Evolutionary conservation across 768 basidiomycete species (phyloP).

Genomic region (Gyrodon lividus): DNA sequence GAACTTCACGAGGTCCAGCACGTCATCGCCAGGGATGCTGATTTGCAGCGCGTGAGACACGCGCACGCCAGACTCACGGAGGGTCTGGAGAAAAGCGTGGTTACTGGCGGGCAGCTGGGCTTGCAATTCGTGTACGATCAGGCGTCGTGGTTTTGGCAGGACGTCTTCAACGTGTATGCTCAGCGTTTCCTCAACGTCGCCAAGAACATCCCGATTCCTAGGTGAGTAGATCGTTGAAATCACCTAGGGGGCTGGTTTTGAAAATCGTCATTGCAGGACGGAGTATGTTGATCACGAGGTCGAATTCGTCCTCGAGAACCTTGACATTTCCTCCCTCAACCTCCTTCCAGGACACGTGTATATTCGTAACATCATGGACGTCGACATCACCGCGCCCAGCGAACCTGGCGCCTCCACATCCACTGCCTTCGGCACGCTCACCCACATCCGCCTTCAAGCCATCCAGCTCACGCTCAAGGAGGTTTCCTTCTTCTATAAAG

Average conservation of each 20-base stretch:
- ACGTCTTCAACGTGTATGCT: constrained; percentile 76
- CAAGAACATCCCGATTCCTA: constrained; percentile 67
- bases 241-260: not conserved
- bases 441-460: constrained; percentile 63
- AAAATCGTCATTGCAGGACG: constrained; percentile 41
- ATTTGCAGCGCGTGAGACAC: constrained; percentile 44
- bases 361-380: constrained; percentile 68
- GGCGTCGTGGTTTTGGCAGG: constrained; percentile 77
- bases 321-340: constrained; percentile 65
- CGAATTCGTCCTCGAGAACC: constrained; percentile 74
- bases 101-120: constrained; percentile 38
- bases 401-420: constrained; percentile 33
- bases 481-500: constrained; percentile 73
- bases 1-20: constrained; percentile 46
- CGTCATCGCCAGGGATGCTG: constrained; percentile 48
- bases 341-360: constrained; percentile 69
- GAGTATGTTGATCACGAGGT: constrained; percentile 68
- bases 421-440: constrained; percentile 60
- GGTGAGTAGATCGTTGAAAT: constrained; percentile 37
- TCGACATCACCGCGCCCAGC: constrained; percentile 49
- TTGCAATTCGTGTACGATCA: constrained; percentile 57
- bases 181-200: constrained; percentile 54
- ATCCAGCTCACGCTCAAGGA: constrained; percentile 61
- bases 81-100: constrained; percentile 46
- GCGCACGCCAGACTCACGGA: constrained; percentile 49